Evolutionary conservation across 2,329 filamentous ascomycete genomes (phyloP), one percentile per base, ranked within the genome.

Genomic region (Diplodia mutila): DNA sequence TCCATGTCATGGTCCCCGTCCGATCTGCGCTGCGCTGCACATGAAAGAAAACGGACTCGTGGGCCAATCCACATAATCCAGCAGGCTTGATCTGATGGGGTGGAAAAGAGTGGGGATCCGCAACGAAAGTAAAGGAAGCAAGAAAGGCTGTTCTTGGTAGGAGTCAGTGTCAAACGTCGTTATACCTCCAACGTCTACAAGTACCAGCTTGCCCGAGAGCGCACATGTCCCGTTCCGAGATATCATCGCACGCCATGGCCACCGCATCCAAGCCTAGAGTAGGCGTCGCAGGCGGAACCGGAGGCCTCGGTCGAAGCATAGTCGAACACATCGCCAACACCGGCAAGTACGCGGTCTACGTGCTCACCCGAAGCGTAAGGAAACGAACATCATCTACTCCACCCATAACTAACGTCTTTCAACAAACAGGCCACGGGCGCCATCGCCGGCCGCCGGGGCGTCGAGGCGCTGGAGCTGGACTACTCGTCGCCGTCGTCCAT

Each of bases 241-340:
- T 42, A 6, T 18, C 39, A 6, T 42, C 39, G 5, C 18, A 42
- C 4, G 18, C 39, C 39, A 42, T 42, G 39, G 39, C 16, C 39
- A 42, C 16, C 39, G 18, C 25, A 4, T 21, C 21, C 29, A 69
- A 67, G 67, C 51, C 42, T 61, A 71, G 57, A 5, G 67, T 73
- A 59, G 72, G 70, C 67, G 67, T 74, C 21, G 71, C 73, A 11
- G 73, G 73, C 68, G 73, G 73, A 8, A 73, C 71, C 7, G 72
- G 73, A 21, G 69, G 70, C 4, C 55, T 73, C n/a, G 72, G 73
- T 14, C 67, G 69, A 2, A 68, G 68, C 8, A 69, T 74, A 11
- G 69, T 73, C 34, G 69, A 72, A 27, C 70, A 67, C 11, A 66
- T 74, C 6, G 65, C 70, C 0, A 48, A 46, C 1, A 69, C 70